Base-by-base conservation (phyloP, 768 basidiomycete species). In the Hygrocybe punicea region DNA sequence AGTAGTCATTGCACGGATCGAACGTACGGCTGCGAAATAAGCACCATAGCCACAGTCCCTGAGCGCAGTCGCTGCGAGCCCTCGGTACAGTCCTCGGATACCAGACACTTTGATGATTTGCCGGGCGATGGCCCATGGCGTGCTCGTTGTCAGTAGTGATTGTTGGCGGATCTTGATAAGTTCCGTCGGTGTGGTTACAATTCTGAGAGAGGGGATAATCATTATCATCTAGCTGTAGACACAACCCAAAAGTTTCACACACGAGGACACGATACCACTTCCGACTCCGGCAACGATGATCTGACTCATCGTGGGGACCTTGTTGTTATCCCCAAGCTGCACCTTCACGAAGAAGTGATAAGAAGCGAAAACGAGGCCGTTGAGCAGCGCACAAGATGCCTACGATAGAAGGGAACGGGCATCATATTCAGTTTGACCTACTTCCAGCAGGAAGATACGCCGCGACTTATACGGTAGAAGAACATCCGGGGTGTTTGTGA, bases 121-220 rank as follows among this genome's bases (percentile, higher is more conserved):
- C 42, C 75, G 67, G 3, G 83, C 78, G n/a, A 93, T 78, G 19
- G 75, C 71, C 9, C 75, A 65, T 0, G 83, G 79, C 19, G 81
- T 82, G 6, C 80, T 74, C 51, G 73, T 69, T 46, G 73, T 64
- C 48, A 83, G 68, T 53, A 80, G 70, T 29, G 82, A 79, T 62
- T 92, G 89, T 62, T 90, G 88, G 34, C 87, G 81, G 67, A 94
- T 91, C 77, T 96, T 96, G 73, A 96, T 78, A 1, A 94, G 80
- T 61, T 96, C 94, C 7, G 86, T 89, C 0, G 93, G 93, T 1
- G 89, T 86, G 2, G 91, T 89, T 4, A 52, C 51, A n/a, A 52
- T 35, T 33, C 51, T 52, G 13, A 35, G 7, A 50, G n/a, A n/a
- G n/a, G n/a, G n/a, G n/a, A n/a, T n/a, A n/a, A n/a, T n/a, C n/a